Conservation (phyloP, 129 eudicot species). For the Chrysanthemum seticuspe region DNA sequence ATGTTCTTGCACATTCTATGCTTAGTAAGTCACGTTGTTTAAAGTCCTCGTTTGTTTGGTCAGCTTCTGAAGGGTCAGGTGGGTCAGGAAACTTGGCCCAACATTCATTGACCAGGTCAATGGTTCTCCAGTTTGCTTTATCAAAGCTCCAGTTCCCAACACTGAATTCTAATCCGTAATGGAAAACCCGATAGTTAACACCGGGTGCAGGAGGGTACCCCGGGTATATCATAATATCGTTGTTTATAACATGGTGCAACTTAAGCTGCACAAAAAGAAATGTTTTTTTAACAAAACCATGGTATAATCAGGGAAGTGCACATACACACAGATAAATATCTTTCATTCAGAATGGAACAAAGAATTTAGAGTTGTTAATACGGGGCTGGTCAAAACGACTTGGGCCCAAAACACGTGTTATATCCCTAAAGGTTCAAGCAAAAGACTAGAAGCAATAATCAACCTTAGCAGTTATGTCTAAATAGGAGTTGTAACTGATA, state of each 20-base stretch:
- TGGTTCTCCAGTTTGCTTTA: constrained; percentile 81
- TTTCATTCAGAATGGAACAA: constrained; percentile 10
- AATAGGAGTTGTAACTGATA: too few species aligned
- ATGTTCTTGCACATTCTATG: constrained; percentile 74
- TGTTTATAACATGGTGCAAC: constrained; percentile 71
- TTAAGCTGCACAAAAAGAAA: constrained; percentile 58
- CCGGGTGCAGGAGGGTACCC: constrained; percentile 77
- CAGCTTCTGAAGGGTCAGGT: constrained; percentile 69
- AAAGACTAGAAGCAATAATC: too few species aligned
- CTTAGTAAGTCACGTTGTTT: constrained; percentile 69
- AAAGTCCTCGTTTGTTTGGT: constrained; percentile 45
- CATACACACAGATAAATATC: background rate
- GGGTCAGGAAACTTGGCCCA: constrained; percentile 97
- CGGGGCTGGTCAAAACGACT: too few species aligned
- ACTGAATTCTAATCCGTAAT: constrained; percentile 74
- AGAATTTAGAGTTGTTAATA: background rate
- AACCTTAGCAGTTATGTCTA: too few species aligned
- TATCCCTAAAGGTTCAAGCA: too few species aligned
- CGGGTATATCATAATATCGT: constrained; percentile 77
- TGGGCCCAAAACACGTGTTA: too few species aligned
- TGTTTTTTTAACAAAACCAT: background rate
- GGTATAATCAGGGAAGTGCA: background rate
- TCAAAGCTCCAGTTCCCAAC: constrained; percentile 97
- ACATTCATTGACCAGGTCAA: constrained; percentile 72
- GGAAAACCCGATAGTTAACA: constrained; percentile 77